These are phyloP conservation scores for Fomitopsis serialis DNA, from an alignment of 768 basidiomycete genomes.

Conservation along the genomic window DNA sequence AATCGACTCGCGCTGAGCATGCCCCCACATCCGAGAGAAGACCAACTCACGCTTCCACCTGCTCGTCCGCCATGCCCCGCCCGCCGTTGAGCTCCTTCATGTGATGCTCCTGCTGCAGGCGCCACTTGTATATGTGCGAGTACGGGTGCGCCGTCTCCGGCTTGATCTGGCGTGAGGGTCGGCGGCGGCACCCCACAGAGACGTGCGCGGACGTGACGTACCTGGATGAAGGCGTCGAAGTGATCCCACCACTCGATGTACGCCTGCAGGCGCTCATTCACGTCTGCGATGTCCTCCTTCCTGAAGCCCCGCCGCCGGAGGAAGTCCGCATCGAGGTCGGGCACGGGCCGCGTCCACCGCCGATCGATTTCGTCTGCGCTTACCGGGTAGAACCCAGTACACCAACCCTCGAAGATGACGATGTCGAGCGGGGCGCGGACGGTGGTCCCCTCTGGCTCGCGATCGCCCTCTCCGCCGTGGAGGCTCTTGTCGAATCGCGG, in stretches of 20 bases:
- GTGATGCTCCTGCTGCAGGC: constrained; percentile 81
- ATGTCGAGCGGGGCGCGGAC: constrained; percentile 62
- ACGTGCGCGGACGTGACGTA: constrained; percentile 27
- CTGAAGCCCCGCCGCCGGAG: constrained; percentile 33
- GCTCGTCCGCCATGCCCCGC: constrained; percentile 79
- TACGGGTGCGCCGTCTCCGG: constrained; percentile 32
- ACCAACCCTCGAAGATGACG: constrained; percentile 96
- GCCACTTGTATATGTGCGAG: constrained; percentile 77
- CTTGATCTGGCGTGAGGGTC: constrained; percentile 30
- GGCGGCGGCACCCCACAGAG: too few relatives aligned
- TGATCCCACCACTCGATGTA: constrained; percentile 68
- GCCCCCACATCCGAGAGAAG: background rate
- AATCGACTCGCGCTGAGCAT: background rate
- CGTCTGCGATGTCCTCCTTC: constrained; percentile 49
- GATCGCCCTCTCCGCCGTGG: constrained; percentile 79
- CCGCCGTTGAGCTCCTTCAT: constrained; percentile 88
- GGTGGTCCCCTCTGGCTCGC: constrained; percentile 42
- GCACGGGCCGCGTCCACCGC: constrained; percentile 41
- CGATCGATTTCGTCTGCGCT: constrained; percentile 41
- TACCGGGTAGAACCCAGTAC: constrained; percentile 79
- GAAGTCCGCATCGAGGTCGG: constrained; percentile 22
- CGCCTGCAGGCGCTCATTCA: constrained; percentile 55
- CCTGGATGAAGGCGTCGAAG: constrained; percentile 77
- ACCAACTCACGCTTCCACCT: constrained; percentile 48
- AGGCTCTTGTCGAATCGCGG: constrained; percentile 89